A percentile compares a stretch with the other conserved stretches of the same genome.
These are phyloP conservation scores for Porcisia deanei DNA, from an alignment of 208 protist genomes.

Conservation along the genomic window DNA sequence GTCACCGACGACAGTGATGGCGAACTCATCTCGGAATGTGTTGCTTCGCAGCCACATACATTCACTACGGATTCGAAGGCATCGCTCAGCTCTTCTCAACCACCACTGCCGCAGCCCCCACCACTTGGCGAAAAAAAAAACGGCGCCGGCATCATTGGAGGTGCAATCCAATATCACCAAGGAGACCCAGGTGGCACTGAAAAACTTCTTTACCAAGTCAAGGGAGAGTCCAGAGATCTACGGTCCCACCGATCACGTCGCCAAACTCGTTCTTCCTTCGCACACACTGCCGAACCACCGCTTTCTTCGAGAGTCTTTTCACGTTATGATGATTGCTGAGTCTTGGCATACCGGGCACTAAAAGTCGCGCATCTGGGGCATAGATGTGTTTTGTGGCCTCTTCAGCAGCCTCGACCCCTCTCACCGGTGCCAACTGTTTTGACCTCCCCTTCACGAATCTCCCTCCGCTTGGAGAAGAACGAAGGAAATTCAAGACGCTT, in stretches of 20 bases:
- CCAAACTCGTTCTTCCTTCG: constrained; percentile 54
- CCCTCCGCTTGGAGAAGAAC: constrained; percentile 68
- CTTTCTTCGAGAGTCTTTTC: constrained; percentile 64
- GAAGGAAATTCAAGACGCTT: constrained; percentile 39
- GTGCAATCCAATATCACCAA: background rate
- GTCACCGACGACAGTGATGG: background rate
- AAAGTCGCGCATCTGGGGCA: constrained; percentile 72
- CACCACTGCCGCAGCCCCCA: background rate
- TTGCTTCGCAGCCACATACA: background rate
- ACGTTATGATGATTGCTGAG: constrained; percentile 56
- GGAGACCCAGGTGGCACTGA: constrained; percentile 14
- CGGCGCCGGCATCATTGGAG: background rate
- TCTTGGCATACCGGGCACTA: constrained; percentile 20
- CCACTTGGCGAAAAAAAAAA: background rate
- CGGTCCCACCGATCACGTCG: constrained; percentile 30
- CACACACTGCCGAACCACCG: constrained; percentile 72
- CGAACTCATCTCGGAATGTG: background rate
- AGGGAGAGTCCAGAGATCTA: constrained; percentile 45
- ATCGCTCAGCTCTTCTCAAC: background rate
- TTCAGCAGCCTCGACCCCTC: constrained; percentile 54
- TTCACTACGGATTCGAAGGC: background rate
- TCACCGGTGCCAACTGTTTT: constrained; percentile 53
- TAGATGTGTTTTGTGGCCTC: constrained; percentile 54
- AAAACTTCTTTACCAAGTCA: constrained; percentile 30
- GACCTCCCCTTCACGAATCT: constrained; percentile 46